Percentiles rank a stretch among this genome's conserved stretches.
These are phyloP conservation scores for Umbelopsis vinacea DNA, from an alignment of 192 early-diverging fungal species.

Conservation along the genomic window DNA sequence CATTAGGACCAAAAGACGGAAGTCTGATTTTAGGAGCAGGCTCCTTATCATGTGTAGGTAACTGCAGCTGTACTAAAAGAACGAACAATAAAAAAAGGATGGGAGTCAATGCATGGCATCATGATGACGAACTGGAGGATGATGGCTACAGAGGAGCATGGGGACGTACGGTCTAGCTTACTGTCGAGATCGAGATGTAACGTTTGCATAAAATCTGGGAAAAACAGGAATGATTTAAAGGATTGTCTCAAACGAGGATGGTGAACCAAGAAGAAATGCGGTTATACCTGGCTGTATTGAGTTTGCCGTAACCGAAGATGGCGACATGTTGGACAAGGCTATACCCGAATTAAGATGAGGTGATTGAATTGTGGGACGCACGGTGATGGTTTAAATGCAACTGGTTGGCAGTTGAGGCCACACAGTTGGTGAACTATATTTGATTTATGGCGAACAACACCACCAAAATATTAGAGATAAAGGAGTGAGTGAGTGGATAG, in stretches of 20 bases:
- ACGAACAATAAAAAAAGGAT: not conserved
- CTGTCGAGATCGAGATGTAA: conserved; percentile 6
- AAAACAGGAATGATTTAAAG: not conserved
- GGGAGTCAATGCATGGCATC: not conserved
- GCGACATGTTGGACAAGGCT: conserved; percentile 19
- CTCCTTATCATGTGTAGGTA: conserved; percentile 25
- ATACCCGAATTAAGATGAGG: conserved; percentile 7
- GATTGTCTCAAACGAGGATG: not conserved
- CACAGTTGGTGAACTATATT: conserved; percentile 1
- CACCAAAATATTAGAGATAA: not conserved
- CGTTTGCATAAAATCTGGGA: conserved; percentile 19
- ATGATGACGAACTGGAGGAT: not conserved
- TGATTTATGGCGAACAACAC: not conserved
- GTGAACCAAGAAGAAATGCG: not conserved
- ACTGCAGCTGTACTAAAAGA: conserved; percentile 35
- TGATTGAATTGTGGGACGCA: not conserved
- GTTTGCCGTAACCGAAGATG: conserved; percentile 18
- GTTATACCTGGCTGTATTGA: conserved; percentile 11
- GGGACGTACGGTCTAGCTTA: conserved; percentile 2
- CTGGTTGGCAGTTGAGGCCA: conserved; percentile 19
- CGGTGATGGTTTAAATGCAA: not conserved
- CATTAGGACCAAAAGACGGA: conserved; percentile 24
- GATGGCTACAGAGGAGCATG: not conserved
- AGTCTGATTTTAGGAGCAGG: conserved; percentile 26
- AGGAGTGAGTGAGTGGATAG: not conserved